A percentile compares a stretch with the other conserved stretches of the same genome.
Conservation (phyloP, 371 early-diverging fungal genomes). For the Syncephalastrum monosporum region DNA sequence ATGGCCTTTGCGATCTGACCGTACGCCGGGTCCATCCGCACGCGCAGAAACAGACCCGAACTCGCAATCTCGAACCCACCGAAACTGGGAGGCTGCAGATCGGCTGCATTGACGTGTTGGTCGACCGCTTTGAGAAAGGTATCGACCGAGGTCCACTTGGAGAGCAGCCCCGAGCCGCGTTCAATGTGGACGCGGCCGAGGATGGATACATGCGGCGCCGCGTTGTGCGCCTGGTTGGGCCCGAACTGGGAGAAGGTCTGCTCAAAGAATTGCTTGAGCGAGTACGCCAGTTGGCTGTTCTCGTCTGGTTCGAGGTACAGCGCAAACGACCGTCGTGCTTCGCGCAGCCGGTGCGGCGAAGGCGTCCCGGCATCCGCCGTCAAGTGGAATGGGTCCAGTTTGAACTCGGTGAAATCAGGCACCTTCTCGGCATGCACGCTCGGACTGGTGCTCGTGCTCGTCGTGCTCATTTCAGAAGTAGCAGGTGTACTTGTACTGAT, state of each 20-base stretch:
- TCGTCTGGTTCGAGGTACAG: conserved; percentile 16
- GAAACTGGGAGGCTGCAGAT: conserved; percentile 13
- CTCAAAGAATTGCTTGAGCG: conserved; percentile 21
- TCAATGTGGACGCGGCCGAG: conserved; percentile 22
- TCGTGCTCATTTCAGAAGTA: conserved; percentile 11
- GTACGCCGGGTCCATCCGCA: conserved; percentile 15
- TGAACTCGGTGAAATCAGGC: conserved; percentile 24
- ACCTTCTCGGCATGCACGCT: conserved; percentile 9
- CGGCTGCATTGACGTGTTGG: conserved; percentile 7
- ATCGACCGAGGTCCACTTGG: conserved; percentile 16
- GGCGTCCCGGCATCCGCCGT: conserved; percentile 10
- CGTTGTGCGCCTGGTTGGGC: conserved; percentile 26
- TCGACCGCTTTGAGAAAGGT: conserved; percentile 9
- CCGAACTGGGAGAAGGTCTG: conserved; percentile 16
- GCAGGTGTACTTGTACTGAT: conserved; percentile 9
- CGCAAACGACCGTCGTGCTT: conserved; percentile 17
- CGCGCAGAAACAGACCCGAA: conserved; percentile 12
- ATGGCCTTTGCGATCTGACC: conserved; percentile 9
- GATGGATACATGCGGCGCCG: conserved; percentile 17
- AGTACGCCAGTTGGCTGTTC: conserved; percentile 6
- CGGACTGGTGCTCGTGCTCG: conserved; percentile 9
- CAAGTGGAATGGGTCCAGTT: conserved; percentile 22
- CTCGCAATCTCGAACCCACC: conserved; percentile 19
- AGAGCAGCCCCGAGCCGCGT: conserved; percentile 2
- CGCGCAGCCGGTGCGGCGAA: conserved; percentile 21